Conservation (phyloP, 2,329 filamentous ascomycete genomes). For the Daldinia sp. region DNA sequence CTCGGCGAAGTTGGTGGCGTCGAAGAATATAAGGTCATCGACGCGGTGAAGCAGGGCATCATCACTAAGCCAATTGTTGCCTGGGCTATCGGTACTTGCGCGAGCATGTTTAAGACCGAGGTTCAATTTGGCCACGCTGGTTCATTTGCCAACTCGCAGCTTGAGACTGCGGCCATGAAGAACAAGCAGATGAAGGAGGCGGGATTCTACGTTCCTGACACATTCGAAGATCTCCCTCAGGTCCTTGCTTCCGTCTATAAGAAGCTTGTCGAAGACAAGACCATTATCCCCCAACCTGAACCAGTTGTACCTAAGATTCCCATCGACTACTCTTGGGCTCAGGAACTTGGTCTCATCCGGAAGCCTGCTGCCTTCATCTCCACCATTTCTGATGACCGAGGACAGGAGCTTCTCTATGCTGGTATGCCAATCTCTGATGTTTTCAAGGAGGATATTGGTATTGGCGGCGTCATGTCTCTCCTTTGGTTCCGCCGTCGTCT, state of each 20-base stretch:
- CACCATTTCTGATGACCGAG: slow-evolving; percentile 99
- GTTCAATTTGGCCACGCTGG: slow-evolving; percentile 99
- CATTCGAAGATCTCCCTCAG: slow-evolving; percentile 93
- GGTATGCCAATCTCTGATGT: slow-evolving; percentile 99
- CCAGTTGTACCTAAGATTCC: slow-evolving; percentile 98
- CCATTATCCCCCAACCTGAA: slow-evolving; percentile 87
- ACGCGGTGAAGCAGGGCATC: slow-evolving; percentile 91
- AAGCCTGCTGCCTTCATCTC: slow-evolving; percentile 99
- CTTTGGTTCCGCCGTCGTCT: slow-evolving; percentile 99
- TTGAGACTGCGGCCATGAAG: slow-evolving; percentile 96
- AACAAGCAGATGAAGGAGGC: slow-evolving; percentile 97
- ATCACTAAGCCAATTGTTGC: slow-evolving; percentile 99
- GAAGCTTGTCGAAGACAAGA: slow-evolving; percentile 85
- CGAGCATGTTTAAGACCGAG: slow-evolving; percentile 99
- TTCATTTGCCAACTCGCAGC: slow-evolving; percentile 98
- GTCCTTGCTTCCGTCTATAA: slow-evolving; percentile 86
- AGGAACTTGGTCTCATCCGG: slow-evolving; percentile 98
- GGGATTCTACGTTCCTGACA: slow-evolving; percentile 93
- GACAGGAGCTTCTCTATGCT: slow-evolving; percentile 97
- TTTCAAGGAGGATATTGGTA: slow-evolving; percentile 98
- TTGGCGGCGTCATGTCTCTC: slow-evolving; percentile 99
- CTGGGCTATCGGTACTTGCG: slow-evolving; percentile 99
- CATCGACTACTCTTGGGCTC: slow-evolving; percentile 99
- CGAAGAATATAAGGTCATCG: slow-evolving; percentile 99
- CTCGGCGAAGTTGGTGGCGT: slow-evolving; percentile 99